These are phyloP conservation scores for Quercus wislizeni DNA, from an alignment of 306 rosid genomes.

Conservation along the genomic window DNA sequence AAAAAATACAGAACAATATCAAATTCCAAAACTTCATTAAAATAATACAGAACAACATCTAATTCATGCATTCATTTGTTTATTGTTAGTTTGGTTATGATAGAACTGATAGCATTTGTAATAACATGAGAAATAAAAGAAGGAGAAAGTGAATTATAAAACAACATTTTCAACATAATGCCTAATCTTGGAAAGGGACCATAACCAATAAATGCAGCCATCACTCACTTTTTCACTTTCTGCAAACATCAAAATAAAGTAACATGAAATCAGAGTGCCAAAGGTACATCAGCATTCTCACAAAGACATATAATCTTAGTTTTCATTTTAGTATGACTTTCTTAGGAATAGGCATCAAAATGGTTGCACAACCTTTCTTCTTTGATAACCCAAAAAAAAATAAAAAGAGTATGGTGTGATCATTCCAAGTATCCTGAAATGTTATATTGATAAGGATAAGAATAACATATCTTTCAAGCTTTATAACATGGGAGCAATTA, in stretches of 20 bases:
- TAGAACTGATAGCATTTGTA: no score
- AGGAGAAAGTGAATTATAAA: no score
- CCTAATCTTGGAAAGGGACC: no score
- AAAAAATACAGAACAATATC: no score
- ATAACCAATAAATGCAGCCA: background rate
- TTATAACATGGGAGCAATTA: background rate
- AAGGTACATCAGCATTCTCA: background rate
- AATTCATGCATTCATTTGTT: no score
- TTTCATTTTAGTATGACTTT: background rate
- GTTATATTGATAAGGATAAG: background rate
- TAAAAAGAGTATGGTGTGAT: no score
- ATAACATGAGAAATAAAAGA: no score
- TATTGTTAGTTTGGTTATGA: no score
- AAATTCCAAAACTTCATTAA: no score
- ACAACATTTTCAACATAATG: no score
- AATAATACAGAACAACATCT: no score
- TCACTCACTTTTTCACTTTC: background rate
- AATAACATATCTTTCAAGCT: background rate
- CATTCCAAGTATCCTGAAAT: background rate
- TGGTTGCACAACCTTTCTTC: background rate
- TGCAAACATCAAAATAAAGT: background rate
- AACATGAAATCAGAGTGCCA: background rate
- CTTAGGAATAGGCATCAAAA: background rate
- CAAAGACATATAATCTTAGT: background rate
- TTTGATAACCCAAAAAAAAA: background rate